Evolutionary conservation across 2,329 filamentous ascomycete species (phyloP).

Genomic region (Gyromitra esculenta): DNA sequence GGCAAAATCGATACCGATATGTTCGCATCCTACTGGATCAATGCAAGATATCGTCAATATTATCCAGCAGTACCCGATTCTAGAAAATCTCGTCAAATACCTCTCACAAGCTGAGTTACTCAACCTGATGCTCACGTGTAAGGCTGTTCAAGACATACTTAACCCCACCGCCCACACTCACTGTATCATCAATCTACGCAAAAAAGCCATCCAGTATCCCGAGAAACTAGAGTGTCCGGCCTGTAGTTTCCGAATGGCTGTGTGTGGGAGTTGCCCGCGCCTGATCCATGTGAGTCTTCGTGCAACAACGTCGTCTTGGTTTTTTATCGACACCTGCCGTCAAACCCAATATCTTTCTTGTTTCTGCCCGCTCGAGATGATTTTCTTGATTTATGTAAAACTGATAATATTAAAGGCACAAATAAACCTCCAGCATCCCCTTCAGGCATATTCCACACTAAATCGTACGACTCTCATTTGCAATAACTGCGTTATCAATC

Average conservation of each 20-base stretch:
- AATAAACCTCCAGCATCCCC: neutral
- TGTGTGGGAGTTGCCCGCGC: conserved; percentile 4
- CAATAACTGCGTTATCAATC: conserved; percentile 19
- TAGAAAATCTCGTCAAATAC: conserved; percentile 18
- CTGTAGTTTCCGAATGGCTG: neutral
- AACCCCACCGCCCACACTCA: neutral
- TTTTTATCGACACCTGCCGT: neutral
- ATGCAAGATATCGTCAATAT: conserved; percentile 18
- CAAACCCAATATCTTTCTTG: neutral
- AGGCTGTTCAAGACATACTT: conserved; percentile 21
- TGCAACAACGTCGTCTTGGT: neutral
- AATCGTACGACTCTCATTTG: conserved; percentile 11
- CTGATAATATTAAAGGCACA: conserved; percentile 8
- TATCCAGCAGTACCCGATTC: conserved; percentile 29
- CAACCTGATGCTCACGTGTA: conserved; percentile 35
- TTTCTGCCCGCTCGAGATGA: neutral
- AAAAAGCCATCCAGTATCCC: conserved; percentile 26
- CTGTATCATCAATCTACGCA: conserved; percentile 27
- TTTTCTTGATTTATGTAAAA: neutral
- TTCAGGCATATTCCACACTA: conserved; percentile 12
- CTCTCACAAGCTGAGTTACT: conserved; percentile 34
- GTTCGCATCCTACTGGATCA: conserved; percentile 24
- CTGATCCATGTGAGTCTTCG: conserved; percentile 27
- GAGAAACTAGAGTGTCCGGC: conserved; percentile 11
- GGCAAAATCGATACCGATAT: neutral